Conservation (phyloP, 2,329 filamentous ascomycete species). For the Cercospora brassicicola region DNA sequence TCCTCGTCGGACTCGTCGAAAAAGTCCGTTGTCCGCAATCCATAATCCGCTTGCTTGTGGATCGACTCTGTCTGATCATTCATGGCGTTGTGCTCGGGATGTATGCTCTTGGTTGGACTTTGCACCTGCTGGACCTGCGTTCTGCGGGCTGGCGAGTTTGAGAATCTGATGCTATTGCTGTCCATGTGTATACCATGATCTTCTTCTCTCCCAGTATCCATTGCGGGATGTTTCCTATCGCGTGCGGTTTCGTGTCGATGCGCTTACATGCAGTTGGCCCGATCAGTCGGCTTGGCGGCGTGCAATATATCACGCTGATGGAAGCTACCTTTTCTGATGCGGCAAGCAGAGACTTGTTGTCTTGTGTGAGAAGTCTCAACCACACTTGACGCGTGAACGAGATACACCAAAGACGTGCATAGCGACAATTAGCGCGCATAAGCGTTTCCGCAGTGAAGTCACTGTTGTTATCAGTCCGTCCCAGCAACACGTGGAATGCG, state of each 20-base stretch:
- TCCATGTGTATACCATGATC: slow-evolving; percentile 12
- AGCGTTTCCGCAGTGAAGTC: slow-evolving; percentile 5
- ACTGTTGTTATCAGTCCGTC: slow-evolving; percentile 20
- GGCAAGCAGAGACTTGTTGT: background rate
- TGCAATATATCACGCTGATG: background rate
- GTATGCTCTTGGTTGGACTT: slow-evolving; percentile 41
- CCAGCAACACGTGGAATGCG: slow-evolving; percentile 32
- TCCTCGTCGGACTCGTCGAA: slow-evolving; percentile 39
- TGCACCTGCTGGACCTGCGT: slow-evolving; percentile 36
- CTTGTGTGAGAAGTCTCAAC: background rate
- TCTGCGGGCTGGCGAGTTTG: slow-evolving; percentile 38
- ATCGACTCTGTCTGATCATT: slow-evolving; percentile 32
- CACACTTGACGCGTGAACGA: background rate
- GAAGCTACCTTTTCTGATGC: background rate
- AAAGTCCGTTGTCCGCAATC: slow-evolving; percentile 38
- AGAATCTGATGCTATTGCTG: slow-evolving; percentile 29
- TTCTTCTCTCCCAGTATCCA: slow-evolving; percentile 6
- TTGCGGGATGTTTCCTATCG: slow-evolving; percentile 1
- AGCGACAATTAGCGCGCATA: slow-evolving; percentile 12
- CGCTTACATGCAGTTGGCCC: slow-evolving; percentile 11
- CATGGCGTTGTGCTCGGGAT: slow-evolving; percentile 31
- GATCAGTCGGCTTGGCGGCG: background rate
- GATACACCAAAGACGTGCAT: background rate
- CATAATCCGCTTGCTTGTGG: slow-evolving; percentile 35
- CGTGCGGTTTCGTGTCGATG: slow-evolving; percentile 6